These are phyloP conservation scores for Boletus reticuloceps DNA, from an alignment of 768 basidiomycete genomes.

Conservation along the genomic window DNA sequence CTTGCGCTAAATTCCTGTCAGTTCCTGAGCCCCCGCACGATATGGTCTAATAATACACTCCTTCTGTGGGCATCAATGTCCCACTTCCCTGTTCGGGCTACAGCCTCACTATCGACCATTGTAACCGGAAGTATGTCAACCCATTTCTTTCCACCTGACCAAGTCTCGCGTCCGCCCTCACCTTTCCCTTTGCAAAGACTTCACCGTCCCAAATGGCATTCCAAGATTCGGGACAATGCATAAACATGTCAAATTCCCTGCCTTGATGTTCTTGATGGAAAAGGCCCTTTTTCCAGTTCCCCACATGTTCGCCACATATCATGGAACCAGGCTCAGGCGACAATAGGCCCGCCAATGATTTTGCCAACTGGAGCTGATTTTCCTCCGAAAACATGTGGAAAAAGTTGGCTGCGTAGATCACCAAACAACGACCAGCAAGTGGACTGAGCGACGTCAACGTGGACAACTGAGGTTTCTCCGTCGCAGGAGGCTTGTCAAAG, in stretches of 20 bases:
- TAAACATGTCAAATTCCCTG: slow-evolving; percentile 16
- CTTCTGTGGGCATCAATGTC: too few species aligned
- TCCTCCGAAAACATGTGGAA: slow-evolving; percentile 39
- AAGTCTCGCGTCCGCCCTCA: slow-evolving; percentile 3
- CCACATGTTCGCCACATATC: slow-evolving; percentile 30
- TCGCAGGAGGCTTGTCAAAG: slow-evolving; percentile 24
- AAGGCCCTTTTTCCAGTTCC: slow-evolving; percentile 1
- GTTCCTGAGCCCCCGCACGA: too few species aligned
- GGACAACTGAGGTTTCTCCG: slow-evolving; percentile 27
- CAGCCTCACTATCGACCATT: slow-evolving; percentile 28
- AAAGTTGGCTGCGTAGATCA: slow-evolving; percentile 48
- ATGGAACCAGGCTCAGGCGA: slow-evolving; percentile 30
- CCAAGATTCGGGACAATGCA: slow-evolving; percentile 37
- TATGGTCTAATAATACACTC: too few species aligned
- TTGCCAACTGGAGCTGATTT: slow-evolving; percentile 28
- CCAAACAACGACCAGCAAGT: slow-evolving; percentile 47
- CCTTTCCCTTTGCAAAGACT: slow-evolving; percentile 27
- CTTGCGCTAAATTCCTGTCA: too few species aligned
- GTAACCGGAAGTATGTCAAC: slow-evolving; percentile 3
- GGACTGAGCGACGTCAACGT: slow-evolving; percentile 44
- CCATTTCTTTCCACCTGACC: not conserved
- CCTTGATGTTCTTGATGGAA: not conserved
- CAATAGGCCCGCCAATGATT: slow-evolving; percentile 27
- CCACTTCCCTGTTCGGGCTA: not conserved
- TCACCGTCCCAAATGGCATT: slow-evolving; percentile 37